Base-by-base conservation (phyloP, 2,329 filamentous ascomycete species). In the Colletotrichum gloeosporioides region DNA sequence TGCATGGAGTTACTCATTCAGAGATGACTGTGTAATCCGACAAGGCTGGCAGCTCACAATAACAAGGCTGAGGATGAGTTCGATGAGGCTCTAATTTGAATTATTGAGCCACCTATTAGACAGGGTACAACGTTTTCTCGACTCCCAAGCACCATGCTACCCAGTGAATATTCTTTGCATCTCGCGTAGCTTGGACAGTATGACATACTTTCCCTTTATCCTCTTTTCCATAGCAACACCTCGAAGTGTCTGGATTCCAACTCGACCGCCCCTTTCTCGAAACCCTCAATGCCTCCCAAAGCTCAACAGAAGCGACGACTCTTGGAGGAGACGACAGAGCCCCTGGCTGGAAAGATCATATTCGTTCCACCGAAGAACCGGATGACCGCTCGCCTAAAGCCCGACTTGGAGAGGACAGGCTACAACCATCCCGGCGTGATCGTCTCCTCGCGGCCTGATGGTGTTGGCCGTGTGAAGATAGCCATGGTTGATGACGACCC, bases 101-200 rank as follows among this genome's bases (percentile, higher is more conserved):
- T 39, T 39, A 3, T 39, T 7, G 36, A 39, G 15, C 36, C 36
- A 39, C 15, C 36, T 39, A 18, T 9, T 18, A 39, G 36, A 39
- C 36, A 39, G 36, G 15, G 36, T 39, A 39, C 36, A 39, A 15
- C 16, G 36, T 18, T 39, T 16, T 4, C 15, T 39, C 36, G 15
- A 39, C 36, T 18, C 8, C 7, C 36, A 39, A 39, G 39, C 8
- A 44, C 8, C 18, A 44, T 44, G 16, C 18, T n/a, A 18, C 8
- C 8, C 18, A n/a, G 39, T 18, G 16, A 44, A 44, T 9, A 6
- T n/a, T 44, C 39, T 44, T 44, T 44, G 8, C 39, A 10, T 10
- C 0, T n/a, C 18, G 5, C 39, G 2, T 44, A 0, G 8, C 39
- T 2, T 1, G 16, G 39, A 4, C 0, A 44, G 9, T 39, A 39